Conservation (phyloP, 2,329 filamentous ascomycete genomes). For the Hypoxylon sp. region DNA sequence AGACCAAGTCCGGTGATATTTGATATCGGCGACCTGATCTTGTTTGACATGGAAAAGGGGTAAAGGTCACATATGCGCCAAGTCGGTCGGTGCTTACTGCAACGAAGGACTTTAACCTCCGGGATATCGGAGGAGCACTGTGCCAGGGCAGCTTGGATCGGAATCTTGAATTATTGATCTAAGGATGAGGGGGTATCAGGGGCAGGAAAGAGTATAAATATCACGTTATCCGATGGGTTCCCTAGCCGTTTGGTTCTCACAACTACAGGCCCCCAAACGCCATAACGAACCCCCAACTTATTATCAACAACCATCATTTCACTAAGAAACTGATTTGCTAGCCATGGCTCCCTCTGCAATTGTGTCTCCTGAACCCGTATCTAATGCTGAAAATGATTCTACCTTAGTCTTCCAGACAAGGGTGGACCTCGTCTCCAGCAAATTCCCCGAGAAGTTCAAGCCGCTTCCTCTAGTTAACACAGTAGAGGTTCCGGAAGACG, state of each 20-base stretch:
- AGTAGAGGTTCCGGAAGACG: constrained; percentile 22
- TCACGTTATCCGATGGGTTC: constrained; percentile 3
- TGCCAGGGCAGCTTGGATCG: background rate
- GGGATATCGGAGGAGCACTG: constrained; percentile 1
- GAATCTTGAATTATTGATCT: background rate
- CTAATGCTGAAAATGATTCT: constrained; percentile 44
- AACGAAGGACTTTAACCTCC: constrained; percentile 26
- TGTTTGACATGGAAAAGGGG: constrained; percentile 12
- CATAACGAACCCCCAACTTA: background rate
- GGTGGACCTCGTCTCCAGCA: constrained; percentile 37
- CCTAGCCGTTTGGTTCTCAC: background rate
- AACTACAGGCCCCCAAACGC: background rate
- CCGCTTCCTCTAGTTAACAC: constrained; percentile 20
- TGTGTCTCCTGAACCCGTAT: constrained; percentile 26
- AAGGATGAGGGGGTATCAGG: background rate
- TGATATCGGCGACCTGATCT: constrained; percentile 17
- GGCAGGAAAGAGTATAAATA: constrained; percentile 25
- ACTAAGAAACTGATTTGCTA: background rate
- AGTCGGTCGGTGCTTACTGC: constrained; percentile 30
- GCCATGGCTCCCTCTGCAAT: constrained; percentile 32
- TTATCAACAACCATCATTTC: background rate
- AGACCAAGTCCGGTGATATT: constrained; percentile 14
- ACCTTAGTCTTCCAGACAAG: constrained; percentile 40
- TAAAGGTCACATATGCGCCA: constrained; percentile 39
- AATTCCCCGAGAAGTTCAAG: constrained; percentile 42